Percentiles rank a stretch among this genome's conserved stretches.
Conservation (phyloP, 2,329 filamentous ascomycete species). For the Nothophoma quercina region DNA sequence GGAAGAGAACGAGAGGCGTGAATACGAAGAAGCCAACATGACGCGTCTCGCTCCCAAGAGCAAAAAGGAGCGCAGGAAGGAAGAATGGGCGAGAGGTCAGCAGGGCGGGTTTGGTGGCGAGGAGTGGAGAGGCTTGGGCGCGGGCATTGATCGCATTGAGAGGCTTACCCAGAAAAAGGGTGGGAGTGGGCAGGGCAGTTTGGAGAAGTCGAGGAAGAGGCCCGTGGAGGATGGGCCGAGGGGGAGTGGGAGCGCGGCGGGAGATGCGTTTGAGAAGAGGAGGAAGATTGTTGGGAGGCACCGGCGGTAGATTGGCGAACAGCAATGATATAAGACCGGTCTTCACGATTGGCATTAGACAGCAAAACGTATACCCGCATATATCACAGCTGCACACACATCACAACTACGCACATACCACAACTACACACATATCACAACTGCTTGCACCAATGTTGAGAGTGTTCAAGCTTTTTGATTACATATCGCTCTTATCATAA, state of each 20-base stretch:
- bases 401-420: too few species aligned
- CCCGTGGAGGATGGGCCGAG: constrained; percentile 75
- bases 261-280: constrained; percentile 70
- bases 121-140: constrained; percentile 86
- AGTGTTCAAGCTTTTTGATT: constrained; percentile 2
- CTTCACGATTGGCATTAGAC: too few species aligned
- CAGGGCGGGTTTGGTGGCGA: constrained; percentile 83
- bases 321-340: too few species aligned
- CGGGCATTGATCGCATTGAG: constrained; percentile 87
- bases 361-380: too few species aligned
- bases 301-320: constrained; percentile 23
- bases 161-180: constrained; percentile 76
- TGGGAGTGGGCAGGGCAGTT: constrained; percentile 55
- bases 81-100: constrained; percentile 55
- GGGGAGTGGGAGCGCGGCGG: constrained; percentile 71
- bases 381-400: too few species aligned
- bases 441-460: too few species aligned
- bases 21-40: constrained; percentile 94
- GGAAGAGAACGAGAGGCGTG: constrained; percentile 77
- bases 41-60: constrained; percentile 82
- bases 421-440: too few species aligned
- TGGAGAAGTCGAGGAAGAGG: constrained; percentile 89
- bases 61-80: constrained; percentile 84
- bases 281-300: constrained; percentile 47
- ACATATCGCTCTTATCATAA: constrained; percentile 3